These are phyloP conservation scores for Myxozyma nipponensis DNA, from an alignment of 805 yeast genomes.

Conservation along the genomic window DNA sequence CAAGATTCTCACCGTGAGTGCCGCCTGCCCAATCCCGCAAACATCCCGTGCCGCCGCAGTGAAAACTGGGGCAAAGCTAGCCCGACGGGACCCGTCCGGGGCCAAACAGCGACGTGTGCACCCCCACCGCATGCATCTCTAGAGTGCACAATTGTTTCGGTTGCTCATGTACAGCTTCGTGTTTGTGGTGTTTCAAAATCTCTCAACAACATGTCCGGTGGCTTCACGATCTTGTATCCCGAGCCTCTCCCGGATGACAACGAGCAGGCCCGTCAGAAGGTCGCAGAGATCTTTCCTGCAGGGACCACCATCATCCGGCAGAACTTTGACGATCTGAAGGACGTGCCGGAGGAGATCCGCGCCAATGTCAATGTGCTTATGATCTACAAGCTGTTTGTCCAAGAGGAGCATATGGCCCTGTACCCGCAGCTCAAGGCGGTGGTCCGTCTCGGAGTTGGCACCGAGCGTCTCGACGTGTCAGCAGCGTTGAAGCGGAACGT, in stretches of 20 bases:
- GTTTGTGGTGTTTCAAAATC: no score
- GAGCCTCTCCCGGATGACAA: neutral
- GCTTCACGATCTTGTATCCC: neutral
- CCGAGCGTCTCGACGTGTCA: neutral
- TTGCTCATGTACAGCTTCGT: no score
- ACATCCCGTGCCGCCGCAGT: no score
- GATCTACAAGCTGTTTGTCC: neutral
- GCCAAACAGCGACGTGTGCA: no score
- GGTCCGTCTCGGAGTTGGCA: neutral
- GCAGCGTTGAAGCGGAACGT: neutral
- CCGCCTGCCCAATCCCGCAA: no score
- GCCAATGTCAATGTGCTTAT: neutral
- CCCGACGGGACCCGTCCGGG: no score
- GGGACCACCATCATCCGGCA: neutral
- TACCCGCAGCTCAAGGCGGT: neutral
- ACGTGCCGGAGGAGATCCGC: neutral
- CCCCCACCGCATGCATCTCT: no score
- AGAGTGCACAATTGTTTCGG: no score
- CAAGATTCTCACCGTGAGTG: no score
- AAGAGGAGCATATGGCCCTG: neutral
- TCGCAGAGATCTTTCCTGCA: neutral
- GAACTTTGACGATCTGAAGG: neutral
- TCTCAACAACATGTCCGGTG: no score
- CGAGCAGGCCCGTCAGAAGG: neutral
- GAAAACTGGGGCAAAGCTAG: no score